phyloP scores from a whole-genome alignment of 768 basidiomycete species.

The Pleurotus tuber-regium region DNA sequence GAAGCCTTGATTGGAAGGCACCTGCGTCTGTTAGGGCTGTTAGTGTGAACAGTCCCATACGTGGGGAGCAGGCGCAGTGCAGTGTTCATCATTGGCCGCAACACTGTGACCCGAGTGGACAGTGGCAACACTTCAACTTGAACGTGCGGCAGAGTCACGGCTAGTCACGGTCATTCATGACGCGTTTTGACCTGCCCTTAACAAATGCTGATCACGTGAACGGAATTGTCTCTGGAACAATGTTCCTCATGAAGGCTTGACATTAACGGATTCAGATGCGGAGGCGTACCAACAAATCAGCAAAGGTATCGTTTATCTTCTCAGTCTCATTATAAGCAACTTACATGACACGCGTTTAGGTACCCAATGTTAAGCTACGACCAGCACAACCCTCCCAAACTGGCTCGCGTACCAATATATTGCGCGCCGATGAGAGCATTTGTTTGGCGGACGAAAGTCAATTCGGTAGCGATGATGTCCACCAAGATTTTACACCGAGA shows the following conservation, averaged over 20 bases:
- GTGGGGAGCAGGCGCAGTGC: too few species aligned
- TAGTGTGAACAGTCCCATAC: too few species aligned
- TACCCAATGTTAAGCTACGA: constrained; percentile 80
- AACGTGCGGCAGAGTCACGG: too few species aligned
- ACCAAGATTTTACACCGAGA: constrained; percentile 47
- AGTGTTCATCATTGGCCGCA: too few species aligned
- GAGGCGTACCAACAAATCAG: constrained; percentile 63
- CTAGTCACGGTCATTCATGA: too few species aligned
- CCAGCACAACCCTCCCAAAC: constrained; percentile 47
- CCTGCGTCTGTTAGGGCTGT: too few species aligned
- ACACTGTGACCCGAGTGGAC: too few species aligned
- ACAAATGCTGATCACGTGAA: neutral
- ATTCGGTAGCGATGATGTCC: constrained; percentile 34
- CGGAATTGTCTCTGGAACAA: neutral
- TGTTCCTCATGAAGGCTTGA: neutral
- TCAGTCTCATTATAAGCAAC: neutral
- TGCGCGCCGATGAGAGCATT: constrained; percentile 26
- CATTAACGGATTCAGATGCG: constrained; percentile 27
- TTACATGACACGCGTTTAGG: constrained; percentile 35
- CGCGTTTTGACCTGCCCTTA: constrained; percentile 3
- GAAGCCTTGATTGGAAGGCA: too few species aligned
- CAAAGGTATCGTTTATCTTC: constrained; percentile 41
- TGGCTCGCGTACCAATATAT: constrained; percentile 24
- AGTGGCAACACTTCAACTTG: too few species aligned
- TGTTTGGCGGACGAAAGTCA: constrained; percentile 51